These are phyloP conservation scores for Acanthamoeba lenticulata DNA, from an alignment of 208 protist genomes.

Conservation along the genomic window DNA sequence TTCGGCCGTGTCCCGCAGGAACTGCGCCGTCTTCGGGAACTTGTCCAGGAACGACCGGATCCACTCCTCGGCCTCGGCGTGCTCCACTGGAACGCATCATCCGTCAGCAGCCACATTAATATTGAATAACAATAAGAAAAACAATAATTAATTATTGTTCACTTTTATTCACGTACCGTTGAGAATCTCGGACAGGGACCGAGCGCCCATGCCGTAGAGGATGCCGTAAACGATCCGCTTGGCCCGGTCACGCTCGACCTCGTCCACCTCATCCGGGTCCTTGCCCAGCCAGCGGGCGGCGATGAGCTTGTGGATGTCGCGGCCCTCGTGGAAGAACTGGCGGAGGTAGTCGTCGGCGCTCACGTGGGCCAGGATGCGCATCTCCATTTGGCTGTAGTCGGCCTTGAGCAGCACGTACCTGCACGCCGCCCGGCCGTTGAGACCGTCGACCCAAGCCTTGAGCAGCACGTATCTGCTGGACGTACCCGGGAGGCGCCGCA, in stretches of 20 bases:
- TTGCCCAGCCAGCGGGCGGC: slow-evolving; percentile 53
- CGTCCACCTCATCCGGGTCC: background rate
- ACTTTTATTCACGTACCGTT: no score
- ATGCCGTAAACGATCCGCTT: slow-evolving; percentile 64
- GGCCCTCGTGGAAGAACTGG: slow-evolving; percentile 50
- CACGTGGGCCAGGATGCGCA: slow-evolving; percentile 64
- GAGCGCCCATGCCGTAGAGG: slow-evolving; percentile 59
- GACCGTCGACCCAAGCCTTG: no score
- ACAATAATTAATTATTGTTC: no score
- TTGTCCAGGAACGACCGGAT: slow-evolving; percentile 45
- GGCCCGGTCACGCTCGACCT: background rate
- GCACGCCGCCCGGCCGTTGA: no score
- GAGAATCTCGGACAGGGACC: slow-evolving; percentile 21
- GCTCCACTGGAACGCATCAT: background rate
- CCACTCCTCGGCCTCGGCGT: slow-evolving; percentile 9
- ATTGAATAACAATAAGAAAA: no score
- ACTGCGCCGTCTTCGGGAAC: slow-evolving; percentile 54
- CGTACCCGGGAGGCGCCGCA: background rate
- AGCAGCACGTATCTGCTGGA: background rate
- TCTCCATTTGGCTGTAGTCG: slow-evolving; percentile 67
- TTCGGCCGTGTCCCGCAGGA: slow-evolving; percentile 30
- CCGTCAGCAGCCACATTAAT: no score
- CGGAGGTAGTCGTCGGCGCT: slow-evolving; percentile 15
- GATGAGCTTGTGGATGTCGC: slow-evolving; percentile 56
- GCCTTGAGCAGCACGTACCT: slow-evolving; percentile 45